phyloP scores from a whole-genome alignment of 768 basidiomycete species.

The Lactarius psammicola region DNA sequence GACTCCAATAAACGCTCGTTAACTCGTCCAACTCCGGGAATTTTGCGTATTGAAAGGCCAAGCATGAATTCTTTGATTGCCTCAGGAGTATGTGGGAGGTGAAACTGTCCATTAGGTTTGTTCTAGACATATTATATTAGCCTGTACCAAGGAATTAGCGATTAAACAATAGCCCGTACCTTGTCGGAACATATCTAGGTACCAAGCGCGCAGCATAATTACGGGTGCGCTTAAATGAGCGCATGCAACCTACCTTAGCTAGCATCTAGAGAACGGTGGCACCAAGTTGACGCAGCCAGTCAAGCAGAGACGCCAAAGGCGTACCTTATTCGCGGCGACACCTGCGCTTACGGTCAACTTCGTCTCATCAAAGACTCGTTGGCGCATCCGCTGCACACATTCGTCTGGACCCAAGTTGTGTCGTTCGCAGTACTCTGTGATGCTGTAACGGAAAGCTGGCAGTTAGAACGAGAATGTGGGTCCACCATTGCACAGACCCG shows the following conservation, averaged over 20 bases:
- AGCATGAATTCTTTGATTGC: slow-evolving; percentile 74
- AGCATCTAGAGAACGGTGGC: slow-evolving; percentile 58
- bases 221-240: neutral
- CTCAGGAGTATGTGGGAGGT: slow-evolving; percentile 61
- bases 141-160: neutral
- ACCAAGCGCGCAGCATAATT: neutral
- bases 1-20: slow-evolving; percentile 85
- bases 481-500: neutral
- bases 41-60: slow-evolving; percentile 78
- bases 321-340: slow-evolving; percentile 91
- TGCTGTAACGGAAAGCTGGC: slow-evolving; percentile 43
- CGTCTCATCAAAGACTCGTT: slow-evolving; percentile 71
- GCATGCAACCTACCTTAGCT: slow-evolving; percentile 65
- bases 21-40: slow-evolving; percentile 89
- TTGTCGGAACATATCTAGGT: slow-evolving; percentile 88
- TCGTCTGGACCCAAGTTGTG: slow-evolving; percentile 63
- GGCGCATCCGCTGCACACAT: slow-evolving; percentile 78
- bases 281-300: neutral
- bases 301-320: slow-evolving; percentile 31
- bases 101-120: slow-evolving; percentile 92
- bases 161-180: slow-evolving; percentile 37
- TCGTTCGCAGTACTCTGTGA: slow-evolving; percentile 78
- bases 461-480: neutral
- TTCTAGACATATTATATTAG: slow-evolving; percentile 48
- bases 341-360: slow-evolving; percentile 91